A percentile compares a stretch with the other conserved stretches of the same genome.
Conservation (phyloP, 768 basidiomycete species). For the Dacryopinax primogenitus region DNA sequence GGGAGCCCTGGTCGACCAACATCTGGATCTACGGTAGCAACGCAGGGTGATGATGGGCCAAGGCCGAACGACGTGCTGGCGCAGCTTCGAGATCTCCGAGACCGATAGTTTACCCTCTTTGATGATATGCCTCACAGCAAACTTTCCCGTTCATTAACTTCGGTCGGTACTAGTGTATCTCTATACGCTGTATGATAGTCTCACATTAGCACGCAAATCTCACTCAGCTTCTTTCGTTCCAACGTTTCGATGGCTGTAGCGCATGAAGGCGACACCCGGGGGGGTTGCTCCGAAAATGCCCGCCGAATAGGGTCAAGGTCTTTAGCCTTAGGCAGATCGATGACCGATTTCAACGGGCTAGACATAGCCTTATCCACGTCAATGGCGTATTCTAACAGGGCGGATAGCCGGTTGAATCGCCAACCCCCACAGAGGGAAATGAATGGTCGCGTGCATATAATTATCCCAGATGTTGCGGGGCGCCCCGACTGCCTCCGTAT, state of each 20-base stretch:
- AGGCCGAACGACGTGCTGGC: not conserved
- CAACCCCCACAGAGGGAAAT: not conserved
- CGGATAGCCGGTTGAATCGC: too few species aligned
- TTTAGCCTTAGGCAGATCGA: too few species aligned
- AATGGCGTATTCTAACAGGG: too few species aligned
- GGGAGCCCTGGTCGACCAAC: not conserved
- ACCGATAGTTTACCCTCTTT: not conserved
- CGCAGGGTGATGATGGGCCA: not conserved
- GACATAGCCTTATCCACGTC: too few species aligned
- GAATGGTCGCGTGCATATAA: not conserved
- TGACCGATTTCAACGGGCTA: too few species aligned
- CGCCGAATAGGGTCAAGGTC: not conserved
- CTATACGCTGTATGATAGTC: conserved; percentile 3
- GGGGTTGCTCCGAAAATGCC: not conserved
- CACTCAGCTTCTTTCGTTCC: too few species aligned
- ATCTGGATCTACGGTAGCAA: not conserved
- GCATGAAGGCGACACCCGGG: not conserved
- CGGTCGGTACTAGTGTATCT: not conserved
- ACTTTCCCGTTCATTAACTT: not conserved
- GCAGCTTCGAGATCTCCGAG: not conserved
- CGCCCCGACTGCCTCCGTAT: not conserved
- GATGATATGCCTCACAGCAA: not conserved
- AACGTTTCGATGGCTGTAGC: too few species aligned
- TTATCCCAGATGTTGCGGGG: not conserved
- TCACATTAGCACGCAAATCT: not conserved